Evolutionary conservation across 169 alveolate species (phyloP).

Genomic region (Plasmodium inui): DNA sequence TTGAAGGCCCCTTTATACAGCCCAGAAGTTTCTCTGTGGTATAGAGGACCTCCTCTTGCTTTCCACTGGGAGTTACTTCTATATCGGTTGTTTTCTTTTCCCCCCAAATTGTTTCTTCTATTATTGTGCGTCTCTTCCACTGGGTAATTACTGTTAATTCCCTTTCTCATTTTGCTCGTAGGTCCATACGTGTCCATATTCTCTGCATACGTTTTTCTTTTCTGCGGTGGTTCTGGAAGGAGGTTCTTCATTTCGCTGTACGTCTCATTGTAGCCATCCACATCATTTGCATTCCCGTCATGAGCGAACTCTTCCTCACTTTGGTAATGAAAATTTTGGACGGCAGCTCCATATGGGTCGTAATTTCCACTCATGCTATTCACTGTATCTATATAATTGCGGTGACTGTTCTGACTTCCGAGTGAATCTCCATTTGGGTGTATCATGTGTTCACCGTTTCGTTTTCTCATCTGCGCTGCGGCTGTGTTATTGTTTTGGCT

Average conservation of each 20-base stretch:
- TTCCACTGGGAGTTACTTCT: neutral
- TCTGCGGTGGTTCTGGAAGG: neutral
- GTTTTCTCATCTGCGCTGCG: neutral
- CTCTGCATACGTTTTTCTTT: neutral
- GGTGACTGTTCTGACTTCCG: neutral
- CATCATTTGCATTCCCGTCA: neutral
- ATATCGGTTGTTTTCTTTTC: neutral
- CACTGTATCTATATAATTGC: neutral
- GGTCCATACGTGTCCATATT: neutral
- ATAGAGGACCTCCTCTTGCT: neutral
- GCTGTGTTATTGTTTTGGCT: neutral
- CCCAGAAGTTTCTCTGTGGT: neutral
- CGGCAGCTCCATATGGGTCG: neutral
- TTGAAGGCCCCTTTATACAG: conserved; percentile 2
- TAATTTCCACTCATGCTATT: neutral
- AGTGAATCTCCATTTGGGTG: neutral
- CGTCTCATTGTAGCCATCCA: neutral
- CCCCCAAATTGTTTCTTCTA: neutral
- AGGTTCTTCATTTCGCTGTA: neutral
- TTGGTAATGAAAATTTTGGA: neutral
- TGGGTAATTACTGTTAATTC: neutral
- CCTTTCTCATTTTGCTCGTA: neutral
- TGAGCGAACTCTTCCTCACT: neutral
- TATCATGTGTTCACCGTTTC: neutral
- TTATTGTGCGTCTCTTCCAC: neutral